phyloP scores from a whole-genome alignment of 495 filamentous ascomycete genomes.

The Aspergillus bertholletiae region DNA sequence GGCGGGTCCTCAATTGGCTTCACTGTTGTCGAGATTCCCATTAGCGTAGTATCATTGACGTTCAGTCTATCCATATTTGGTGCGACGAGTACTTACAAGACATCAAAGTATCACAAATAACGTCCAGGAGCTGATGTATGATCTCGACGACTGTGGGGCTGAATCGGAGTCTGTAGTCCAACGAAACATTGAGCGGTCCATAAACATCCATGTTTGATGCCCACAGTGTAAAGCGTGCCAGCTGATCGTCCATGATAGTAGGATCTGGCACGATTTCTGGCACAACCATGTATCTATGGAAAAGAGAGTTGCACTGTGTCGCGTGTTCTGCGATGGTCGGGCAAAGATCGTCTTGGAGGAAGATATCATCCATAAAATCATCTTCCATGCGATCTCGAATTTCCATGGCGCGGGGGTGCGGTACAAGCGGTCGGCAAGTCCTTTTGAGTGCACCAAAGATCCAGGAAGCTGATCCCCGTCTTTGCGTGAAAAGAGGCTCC shows the following conservation, averaged over 20 bases:
- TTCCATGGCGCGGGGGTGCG: conserved; percentile 13
- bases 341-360: conserved; percentile 27
- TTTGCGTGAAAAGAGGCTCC: conserved; percentile 3
- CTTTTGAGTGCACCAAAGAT: conserved; percentile 10
- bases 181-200: conserved; percentile 29
- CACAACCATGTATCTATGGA: conserved; percentile 20
- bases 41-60: conserved; percentile 11
- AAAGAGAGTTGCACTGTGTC: conserved; percentile 22
- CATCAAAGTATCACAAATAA: conserved; percentile 22
- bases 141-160: conserved; percentile 27
- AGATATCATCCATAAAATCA: conserved; percentile 27
- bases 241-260: conserved; percentile 29
- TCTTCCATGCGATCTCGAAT: conserved; percentile 15
- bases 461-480: conserved; percentile 6
- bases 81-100: conserved; percentile 21
- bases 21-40: conserved; percentile 22
- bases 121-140: conserved; percentile 28
- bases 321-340: conserved; percentile 32
- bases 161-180: conserved; percentile 32
- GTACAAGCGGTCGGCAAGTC: conserved; percentile 7
- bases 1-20: conserved; percentile 23
- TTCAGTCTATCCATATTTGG: background rate
- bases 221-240: conserved; percentile 30
- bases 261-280: conserved; percentile 28
- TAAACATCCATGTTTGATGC: conserved; percentile 34